Conservation (phyloP, 1,139 yeast genomes). For the Sugiyamaella sp. region DNA sequence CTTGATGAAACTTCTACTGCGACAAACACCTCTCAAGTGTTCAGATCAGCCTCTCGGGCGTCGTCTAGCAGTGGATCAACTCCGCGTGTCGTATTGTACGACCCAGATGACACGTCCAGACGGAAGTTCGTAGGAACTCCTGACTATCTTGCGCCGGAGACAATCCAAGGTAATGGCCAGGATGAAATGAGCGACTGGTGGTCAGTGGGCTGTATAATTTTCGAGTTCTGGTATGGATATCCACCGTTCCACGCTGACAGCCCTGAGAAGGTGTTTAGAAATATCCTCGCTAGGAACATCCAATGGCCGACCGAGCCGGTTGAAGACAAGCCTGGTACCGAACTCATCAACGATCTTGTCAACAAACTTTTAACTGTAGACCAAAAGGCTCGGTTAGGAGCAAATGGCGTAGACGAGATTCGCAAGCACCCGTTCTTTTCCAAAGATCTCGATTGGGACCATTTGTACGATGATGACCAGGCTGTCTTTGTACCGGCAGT, state of each 20-base stretch:
- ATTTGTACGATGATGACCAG: constrained; percentile 62
- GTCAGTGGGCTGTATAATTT: constrained; percentile 94
- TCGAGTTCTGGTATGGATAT: constrained; percentile 89
- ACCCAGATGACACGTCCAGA: constrained; percentile 33
- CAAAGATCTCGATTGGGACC: constrained; percentile 68
- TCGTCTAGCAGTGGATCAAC: constrained; percentile 22
- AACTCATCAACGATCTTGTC: constrained; percentile 76
- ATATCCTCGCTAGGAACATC: constrained; percentile 70
- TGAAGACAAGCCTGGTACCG: constrained; percentile 49
- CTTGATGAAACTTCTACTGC: constrained; percentile 4
- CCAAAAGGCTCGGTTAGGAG: constrained; percentile 71
- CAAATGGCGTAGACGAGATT: constrained; percentile 76
- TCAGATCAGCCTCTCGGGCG: constrained; percentile 10
- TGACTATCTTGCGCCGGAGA: constrained; percentile 96
- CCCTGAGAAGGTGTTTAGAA: constrained; percentile 80
- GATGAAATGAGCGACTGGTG: constrained; percentile 96
- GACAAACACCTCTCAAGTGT: not conserved
- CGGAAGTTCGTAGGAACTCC: constrained; percentile 93
- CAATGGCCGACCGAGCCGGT: constrained; percentile 80
- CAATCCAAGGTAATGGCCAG: constrained; percentile 83
- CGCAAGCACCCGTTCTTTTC: constrained; percentile 75
- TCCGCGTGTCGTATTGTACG: constrained; percentile 34
- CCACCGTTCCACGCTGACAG: constrained; percentile 92
- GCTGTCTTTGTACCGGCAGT: constrained; percentile 83
- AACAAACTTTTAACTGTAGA: constrained; percentile 60